Base-by-base conservation (phyloP, 345 rosid species). In the Populus pruinosa region DNA sequence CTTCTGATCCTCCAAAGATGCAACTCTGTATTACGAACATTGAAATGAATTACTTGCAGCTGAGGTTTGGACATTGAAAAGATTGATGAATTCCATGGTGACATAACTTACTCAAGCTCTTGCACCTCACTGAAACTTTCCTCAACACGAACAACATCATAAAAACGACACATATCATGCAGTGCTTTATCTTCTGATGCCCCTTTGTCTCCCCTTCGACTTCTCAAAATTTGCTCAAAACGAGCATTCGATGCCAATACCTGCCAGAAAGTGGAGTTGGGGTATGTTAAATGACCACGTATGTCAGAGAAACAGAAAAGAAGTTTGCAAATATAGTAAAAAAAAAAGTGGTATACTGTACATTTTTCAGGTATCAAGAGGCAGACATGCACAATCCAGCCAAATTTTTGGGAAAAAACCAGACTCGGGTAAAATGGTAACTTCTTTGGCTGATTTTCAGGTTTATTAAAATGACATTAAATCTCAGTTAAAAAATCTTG, bases 201-300 rank as follows among this genome's bases (percentile, higher is more conserved):
- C 64, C 85, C 88, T 36, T 82, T 78, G 73, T 78, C 81, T 50
- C 86, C 90, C 68, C 72, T 82, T 71, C 91, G 89, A 68, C 88
- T 87, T 79, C 93, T 82, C 98, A 94, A 92, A 87, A 96, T 88
- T 85, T 93, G 97, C 77, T 92, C 88, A 88, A 96, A 92, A 59
- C 93, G 91, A 78, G 97, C 98, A 93, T 67, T 84, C 65, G 83
- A 80, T 66, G 97, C 89, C 70, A 81, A 78, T 65, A 23, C 63
- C 99, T 96, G 75, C 39, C 38, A 79, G 8, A 59, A 10, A 70
- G n/a, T 5, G 36, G 35, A 76, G 41, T 33, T 33, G 12, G 12
- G 35, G 6, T 61, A 0, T 11, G 16, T 44, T 55, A 74, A 41
- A 72, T 61, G 18, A 39, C 76, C 67, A 25, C 35, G 69, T 5